Evolutionary conservation across 2,329 filamentous ascomycete species (phyloP).

Genomic region (Xylariaceae sp.): DNA sequence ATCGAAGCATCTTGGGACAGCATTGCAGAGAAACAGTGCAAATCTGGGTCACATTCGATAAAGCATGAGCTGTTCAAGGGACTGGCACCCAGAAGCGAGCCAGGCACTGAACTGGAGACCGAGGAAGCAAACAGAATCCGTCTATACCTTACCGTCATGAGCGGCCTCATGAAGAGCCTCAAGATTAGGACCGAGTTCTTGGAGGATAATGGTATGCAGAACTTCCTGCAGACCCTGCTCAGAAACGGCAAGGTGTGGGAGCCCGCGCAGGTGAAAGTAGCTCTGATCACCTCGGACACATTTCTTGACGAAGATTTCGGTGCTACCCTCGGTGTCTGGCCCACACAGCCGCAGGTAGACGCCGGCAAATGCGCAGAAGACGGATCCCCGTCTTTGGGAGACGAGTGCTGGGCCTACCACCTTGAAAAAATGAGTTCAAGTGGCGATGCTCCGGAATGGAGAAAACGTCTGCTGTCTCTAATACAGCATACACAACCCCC

Average conservation of each 20-base stretch:
- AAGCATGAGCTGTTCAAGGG: slow-evolving; percentile 40
- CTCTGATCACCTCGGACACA: slow-evolving; percentile 55
- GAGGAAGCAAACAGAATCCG: slow-evolving; percentile 23
- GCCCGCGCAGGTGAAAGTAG: slow-evolving; percentile 47
- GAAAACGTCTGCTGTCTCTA: slow-evolving; percentile 28
- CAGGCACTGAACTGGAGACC: slow-evolving; percentile 13
- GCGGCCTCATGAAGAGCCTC: slow-evolving; percentile 50
- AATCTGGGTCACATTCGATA: slow-evolving; percentile 23
- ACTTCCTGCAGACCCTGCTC: slow-evolving; percentile 48
- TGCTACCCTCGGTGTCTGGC: slow-evolving; percentile 53
- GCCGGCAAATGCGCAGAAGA: slow-evolving; percentile 35
- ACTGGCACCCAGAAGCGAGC: slow-evolving; percentile 28
- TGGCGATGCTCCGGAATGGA: slow-evolving; percentile 38
- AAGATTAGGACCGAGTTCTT: slow-evolving; percentile 52
- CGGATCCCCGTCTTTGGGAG: slow-evolving; percentile 32
- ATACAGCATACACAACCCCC: slow-evolving; percentile 17
- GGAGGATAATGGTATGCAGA: slow-evolving; percentile 46
- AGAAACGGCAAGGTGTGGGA: slow-evolving; percentile 45
- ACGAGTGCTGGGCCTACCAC: slow-evolving; percentile 56
- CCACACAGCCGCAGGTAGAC: slow-evolving; percentile 33
- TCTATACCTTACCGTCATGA: slow-evolving; percentile 44
- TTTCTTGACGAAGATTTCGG: slow-evolving; percentile 64
- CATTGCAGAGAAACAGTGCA: slow-evolving; percentile 38
- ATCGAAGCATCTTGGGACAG: slow-evolving; percentile 44
- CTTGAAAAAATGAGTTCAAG: slow-evolving; percentile 28